Evolutionary conservation across 176 grass and related monocot species (phyloP), one percentile per base, ranked within the genome.

Genomic region (Carex myosuroides): DNA sequence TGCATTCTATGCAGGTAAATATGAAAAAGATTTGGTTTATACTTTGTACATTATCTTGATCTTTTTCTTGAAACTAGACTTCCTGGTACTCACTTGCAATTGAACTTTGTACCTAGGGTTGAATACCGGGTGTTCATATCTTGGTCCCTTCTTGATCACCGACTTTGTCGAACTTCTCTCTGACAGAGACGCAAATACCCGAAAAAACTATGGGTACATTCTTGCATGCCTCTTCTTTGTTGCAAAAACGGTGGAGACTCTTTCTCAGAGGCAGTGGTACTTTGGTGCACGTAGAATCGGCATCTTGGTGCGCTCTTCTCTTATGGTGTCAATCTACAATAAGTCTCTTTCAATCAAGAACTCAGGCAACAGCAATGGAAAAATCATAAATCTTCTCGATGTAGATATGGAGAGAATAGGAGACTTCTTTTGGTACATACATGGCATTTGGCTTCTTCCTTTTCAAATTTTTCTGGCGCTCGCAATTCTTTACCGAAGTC

Each of bases 221-320:
- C 88, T 97, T 21, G 88, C 90, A 57, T 86, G 87, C 77, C 33
- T 91, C 26, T 97, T 97, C 88, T 91, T 97, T 64, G 59, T 88
- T 81, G 87, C 92, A 41, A 97, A 97, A 86, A 97, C 87, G 21
- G 81, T 94, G 30, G 94, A 97, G 75, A 94, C 94, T 3, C 90
- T 97, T 50, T 92, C 94, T 56, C 94, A 97, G 83, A 59, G 94
- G 65, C 94, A 97, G 62, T 94, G 92, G 90, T 97, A 97, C 60
- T 97, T 97, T 24, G 92, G 94, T 0, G 87, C 94, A 2, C 88
- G 92, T 22, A 91, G 88, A 85, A 92, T 97, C 54, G 94, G 94
- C 58, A 81, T 94, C 32, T 84, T 26, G 56, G 92, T 97, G 60
- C 90, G 90, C 12, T 88, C 92, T 29, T 88, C 92, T 3, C 80